phyloP scores from a whole-genome alignment of 148 eudicot species.

The Dysphania ambrosioides region DNA sequence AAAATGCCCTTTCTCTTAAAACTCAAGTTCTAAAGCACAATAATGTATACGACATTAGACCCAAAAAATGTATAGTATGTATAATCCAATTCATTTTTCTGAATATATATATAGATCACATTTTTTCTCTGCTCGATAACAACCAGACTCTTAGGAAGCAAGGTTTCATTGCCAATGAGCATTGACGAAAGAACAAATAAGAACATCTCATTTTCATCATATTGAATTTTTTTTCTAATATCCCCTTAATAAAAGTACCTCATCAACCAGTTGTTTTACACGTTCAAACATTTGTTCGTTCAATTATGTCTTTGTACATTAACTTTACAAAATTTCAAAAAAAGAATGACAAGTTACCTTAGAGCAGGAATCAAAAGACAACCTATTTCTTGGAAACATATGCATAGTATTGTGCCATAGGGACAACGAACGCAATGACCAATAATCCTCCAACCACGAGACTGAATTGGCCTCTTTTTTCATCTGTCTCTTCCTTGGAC shows the following conservation, averaged over 20 bases:
- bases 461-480: conserved; percentile 92
- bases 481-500: conserved; percentile 87
- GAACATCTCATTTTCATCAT: conserved; percentile 2
- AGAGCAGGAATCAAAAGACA: conserved; percentile 10
- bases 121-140: neutral
- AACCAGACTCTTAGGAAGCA: conserved; percentile 14
- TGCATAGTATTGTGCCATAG: conserved; percentile 99
- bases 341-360: conserved; percentile 5
- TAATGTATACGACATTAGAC: neutral
- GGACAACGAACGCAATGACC: conserved; percentile 93
- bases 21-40: conserved; percentile 38
- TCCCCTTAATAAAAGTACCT: conserved; percentile 10
- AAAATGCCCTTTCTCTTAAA: conserved; percentile 56
- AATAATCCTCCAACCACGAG: conserved; percentile 95
- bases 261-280: conserved; percentile 26
- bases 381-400: conserved; percentile 80
- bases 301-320: conserved; percentile 44
- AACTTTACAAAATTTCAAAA: conserved; percentile 19
- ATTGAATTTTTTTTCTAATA: conserved; percentile 1
- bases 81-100: conserved; percentile 22
- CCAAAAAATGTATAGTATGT: neutral
- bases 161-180: neutral
- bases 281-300: conserved; percentile 17
- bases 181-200: neutral
- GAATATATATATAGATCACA: conserved; percentile 39